phyloP scores from a whole-genome alignment of 1,139 yeast species.

The Candida sanyaensis region DNA sequence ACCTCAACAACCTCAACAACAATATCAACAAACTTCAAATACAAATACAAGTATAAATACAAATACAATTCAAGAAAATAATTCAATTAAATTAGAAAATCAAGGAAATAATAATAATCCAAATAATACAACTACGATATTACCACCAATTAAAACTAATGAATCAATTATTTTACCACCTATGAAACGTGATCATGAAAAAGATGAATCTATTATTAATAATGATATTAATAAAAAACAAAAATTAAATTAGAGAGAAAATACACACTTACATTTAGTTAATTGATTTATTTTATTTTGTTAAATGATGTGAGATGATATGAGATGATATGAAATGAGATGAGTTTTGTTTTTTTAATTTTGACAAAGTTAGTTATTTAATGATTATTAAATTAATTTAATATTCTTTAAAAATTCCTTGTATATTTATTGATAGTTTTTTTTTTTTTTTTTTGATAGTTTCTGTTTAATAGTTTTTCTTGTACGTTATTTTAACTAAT shows the following conservation, averaged over 20 bases:
- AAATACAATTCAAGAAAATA: neutral
- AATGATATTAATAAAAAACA: conserved; percentile 14
- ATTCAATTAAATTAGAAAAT: neutral
- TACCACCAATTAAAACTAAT: conserved; percentile 10
- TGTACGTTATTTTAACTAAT: neutral
- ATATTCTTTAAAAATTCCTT: neutral
- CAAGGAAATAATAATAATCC: neutral
- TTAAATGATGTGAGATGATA: no score
- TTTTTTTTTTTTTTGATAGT: neutral
- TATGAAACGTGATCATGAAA: conserved; percentile 28
- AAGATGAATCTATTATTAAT: conserved; percentile 8
- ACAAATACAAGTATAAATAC: no score
- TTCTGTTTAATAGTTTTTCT: no score
- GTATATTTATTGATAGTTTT: neutral
- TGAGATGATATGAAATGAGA: no score
- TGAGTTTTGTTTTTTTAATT: no score
- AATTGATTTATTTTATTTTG: no score
- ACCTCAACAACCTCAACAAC: neutral
- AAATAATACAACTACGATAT: conserved; percentile 5
- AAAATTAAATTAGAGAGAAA: conserved; percentile 10
- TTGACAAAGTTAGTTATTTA: no score
- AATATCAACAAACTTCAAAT: neutral
- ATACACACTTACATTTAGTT: no score
- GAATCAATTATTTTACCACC: conserved; percentile 20
- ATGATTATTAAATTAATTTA: neutral